Percentiles rank a stretch among this genome's conserved stretches.
Evolutionary conservation across 1,284 basidiomycete species (phyloP).

Genomic region (Pseudozyma hubeiensis): DNA sequence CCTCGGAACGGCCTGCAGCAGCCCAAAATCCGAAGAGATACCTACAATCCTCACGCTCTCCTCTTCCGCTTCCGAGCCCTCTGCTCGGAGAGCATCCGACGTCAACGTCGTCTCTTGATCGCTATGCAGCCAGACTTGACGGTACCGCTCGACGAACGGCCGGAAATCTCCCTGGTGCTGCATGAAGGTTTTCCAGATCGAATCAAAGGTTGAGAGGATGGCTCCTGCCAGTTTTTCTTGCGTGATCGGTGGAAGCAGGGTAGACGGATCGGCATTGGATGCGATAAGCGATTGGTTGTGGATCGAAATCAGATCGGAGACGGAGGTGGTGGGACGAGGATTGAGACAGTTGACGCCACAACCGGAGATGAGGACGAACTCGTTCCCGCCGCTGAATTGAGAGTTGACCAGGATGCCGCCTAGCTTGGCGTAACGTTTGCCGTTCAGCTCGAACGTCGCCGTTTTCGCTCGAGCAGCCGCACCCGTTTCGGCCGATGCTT

Average conservation of each 20-base stretch:
- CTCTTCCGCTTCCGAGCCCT: constrained; percentile 4
- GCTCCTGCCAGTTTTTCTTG: constrained; percentile 83
- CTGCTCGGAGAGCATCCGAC: constrained; percentile 22
- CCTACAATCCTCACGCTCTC: constrained; percentile 80
- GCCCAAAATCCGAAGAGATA: constrained; percentile 87
- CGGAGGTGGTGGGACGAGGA: constrained; percentile 82
- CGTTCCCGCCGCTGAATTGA: constrained; percentile 77
- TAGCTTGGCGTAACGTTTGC: constrained; percentile 62
- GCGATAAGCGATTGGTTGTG: constrained; percentile 70
- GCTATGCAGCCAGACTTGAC: constrained; percentile 89
- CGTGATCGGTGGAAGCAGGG: constrained; percentile 71
- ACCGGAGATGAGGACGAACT: constrained; percentile 81
- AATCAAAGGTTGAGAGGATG: constrained; percentile 82
- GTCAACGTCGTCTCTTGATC: constrained; percentile 44
- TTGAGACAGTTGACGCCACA: constrained; percentile 91
- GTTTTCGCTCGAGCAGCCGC: constrained; percentile 63
- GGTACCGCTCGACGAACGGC: constrained; percentile 73
- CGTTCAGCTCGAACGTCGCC: constrained; percentile 69
- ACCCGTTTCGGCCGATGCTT: constrained; percentile 53
- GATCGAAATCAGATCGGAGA: constrained; percentile 75
- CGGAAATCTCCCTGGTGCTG: constrained; percentile 68
- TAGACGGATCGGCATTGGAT: constrained; percentile 73
- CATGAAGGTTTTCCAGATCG: constrained; percentile 82
- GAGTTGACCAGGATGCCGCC: constrained; percentile 89
- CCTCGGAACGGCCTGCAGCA: constrained; percentile 81